Conservation (phyloP, 1,139 yeast species). For the Waltiozyma sp. region DNA sequence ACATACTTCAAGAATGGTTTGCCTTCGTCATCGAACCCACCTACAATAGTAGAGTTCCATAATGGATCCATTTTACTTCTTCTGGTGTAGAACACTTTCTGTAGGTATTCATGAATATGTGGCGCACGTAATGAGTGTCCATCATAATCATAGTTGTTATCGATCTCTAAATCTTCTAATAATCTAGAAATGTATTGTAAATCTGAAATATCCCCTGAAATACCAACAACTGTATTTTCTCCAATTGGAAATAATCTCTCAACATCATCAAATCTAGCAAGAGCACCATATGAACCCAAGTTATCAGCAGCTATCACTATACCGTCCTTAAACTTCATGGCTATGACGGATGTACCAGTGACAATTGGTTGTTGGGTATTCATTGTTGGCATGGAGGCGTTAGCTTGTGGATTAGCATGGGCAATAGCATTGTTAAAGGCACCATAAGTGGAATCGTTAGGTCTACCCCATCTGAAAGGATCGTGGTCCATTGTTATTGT, state of each 20-base stretch:
- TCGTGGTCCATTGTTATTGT: constrained; percentile 70
- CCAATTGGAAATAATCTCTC: constrained; percentile 85
- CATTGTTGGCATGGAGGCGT: constrained; percentile 49
- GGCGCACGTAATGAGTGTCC: constrained; percentile 65
- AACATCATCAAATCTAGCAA: constrained; percentile 74
- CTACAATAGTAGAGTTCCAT: constrained; percentile 92
- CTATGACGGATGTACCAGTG: constrained; percentile 93
- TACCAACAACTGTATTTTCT: constrained; percentile 75
- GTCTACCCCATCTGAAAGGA: constrained; percentile 94
- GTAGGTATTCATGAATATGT: constrained; percentile 79
- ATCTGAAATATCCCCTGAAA: constrained; percentile 93
- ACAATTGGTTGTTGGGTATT: constrained; percentile 91
- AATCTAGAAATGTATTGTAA: constrained; percentile 72
- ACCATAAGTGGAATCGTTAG: constrained; percentile 73
- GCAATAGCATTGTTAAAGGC: constrained; percentile 65
- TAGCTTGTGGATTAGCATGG: constrained; percentile 29
- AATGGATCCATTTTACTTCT: constrained; percentile 91
- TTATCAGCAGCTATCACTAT: constrained; percentile 92
- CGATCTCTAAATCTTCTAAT: constrained; percentile 51
- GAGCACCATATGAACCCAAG: constrained; percentile 87
- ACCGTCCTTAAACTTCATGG: constrained; percentile 83
- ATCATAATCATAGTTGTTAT: constrained; percentile 41
- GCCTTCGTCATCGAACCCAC: constrained; percentile 62
- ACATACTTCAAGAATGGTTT: constrained; percentile 72
- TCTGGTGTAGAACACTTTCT: constrained; percentile 75